Evolutionary conservation across 345 rosid species (phyloP), one percentile per base, ranked within the genome.

Genomic region (Theobroma cacao): DNA sequence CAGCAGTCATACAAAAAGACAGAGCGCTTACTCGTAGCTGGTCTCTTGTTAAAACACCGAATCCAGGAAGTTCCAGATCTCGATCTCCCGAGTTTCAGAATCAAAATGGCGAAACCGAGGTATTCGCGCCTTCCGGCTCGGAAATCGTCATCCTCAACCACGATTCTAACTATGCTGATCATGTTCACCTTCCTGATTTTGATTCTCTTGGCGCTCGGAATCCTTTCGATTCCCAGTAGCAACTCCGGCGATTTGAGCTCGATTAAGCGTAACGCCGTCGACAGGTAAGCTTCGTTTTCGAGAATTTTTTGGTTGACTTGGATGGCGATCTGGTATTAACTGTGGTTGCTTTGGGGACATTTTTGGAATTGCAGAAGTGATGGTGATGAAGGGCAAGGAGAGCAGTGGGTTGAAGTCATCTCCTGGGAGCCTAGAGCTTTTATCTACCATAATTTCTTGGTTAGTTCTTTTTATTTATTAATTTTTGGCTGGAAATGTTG

Each of bases 401-500:
- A 90, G 82, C 91, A 81, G 63, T 92, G 97, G 98, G 95, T 86
- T 33, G 98, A 95, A 81, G 86, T 94, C 48, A 88, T 95, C 84
- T 95, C 97, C 0, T 95, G 98, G 97, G 98, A 93, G 84, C 98
- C 99, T 82, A 86, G 97, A 66, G 97, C 97, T 68, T 87, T 85
- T 80, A 43, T 95, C 65, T 92, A 92, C 84, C 99, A 90, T 80
- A 95, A 93, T 84, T 94, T 96, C 75, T 83, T 96, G 95, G 98
- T 96, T 34, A 89, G 94, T 28, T 75, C 24, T 74, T 53, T 12
- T 10, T 33, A 52, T 20, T 43, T 50, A 43, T 64, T 50, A n/a
- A n/a, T 55, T 14, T 68, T 31, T 67, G 5, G 28, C 58, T 55
- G 65, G 72, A 71, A 71, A 24, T 67, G 52, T 9, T 75, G n/a